Base-by-base conservation (phyloP, 2,329 filamentous ascomycete genomes). In the Harringtonia aguacate region DNA sequence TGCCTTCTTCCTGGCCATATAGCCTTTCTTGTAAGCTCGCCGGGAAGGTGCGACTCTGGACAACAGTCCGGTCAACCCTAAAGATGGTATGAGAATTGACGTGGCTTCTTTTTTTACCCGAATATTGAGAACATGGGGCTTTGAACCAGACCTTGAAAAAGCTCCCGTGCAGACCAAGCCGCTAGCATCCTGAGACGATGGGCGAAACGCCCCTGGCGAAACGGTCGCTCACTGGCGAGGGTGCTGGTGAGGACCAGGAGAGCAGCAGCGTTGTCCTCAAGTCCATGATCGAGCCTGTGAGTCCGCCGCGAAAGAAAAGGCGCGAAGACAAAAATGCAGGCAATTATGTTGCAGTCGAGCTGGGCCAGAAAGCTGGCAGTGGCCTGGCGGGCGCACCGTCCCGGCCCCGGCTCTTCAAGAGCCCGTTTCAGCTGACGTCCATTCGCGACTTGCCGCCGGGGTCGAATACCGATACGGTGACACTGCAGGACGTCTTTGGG, bases 381-480 rank as follows among this genome's bases (percentile, higher is more conserved):
- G 18, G 24, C 15, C 10, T 9, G 20, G 15, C 4, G 14, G 20
- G 9, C 21, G 24, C 14, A 20, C 14, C 5, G 9, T 3, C 39
- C 30, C 22, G 9, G 13, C 17, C 35, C 1, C 15, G 21, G 15
- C 36, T 27, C 21, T 10, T 39, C 20, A 10, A 28, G 24, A 48
- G 49, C 39, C 86, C 86, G 0, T 75, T 89, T 51, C 77, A 79
- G 46, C 73, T 92, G 14, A 89, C 83, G 0, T 72, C 69, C 47
- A 81, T 92, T 43, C 68, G 66, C 24, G 81, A 84, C 52, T 64
- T 89, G 0, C 67, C 77, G 2, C 59, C 66, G 2, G 58, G 63
- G 1, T 61, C 64, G 48, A 92, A 94, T 62, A 62, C 67, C 21
- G 84, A 83, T 57, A 69, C 84, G 0, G 61, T 90, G 29, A 71